Percentiles rank a stretch among this genome's conserved stretches.
Conservation (phyloP, 208 protist species). For the Blastocrithidia nonstop region DNA sequence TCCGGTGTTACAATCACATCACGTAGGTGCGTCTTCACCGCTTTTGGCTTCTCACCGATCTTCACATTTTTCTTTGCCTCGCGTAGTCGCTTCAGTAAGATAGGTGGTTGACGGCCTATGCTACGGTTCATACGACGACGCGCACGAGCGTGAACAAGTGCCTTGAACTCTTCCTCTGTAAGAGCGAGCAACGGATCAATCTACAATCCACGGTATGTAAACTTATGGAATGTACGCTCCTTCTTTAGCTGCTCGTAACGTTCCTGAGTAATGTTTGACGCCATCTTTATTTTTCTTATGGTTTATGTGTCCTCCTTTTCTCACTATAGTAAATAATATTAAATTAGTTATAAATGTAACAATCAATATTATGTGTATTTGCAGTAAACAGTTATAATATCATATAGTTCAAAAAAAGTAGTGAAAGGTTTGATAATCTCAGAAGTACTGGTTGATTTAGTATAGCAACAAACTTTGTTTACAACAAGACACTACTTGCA, state of each 20-base stretch:
- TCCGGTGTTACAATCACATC: slow-evolving; percentile 98
- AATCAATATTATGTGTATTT: neutral
- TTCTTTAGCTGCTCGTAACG: slow-evolving; percentile 90
- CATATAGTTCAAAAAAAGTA: too few relatives aligned
- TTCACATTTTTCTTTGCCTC: slow-evolving; percentile 93
- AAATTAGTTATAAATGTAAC: neutral
- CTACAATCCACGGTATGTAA: slow-evolving; percentile 93
- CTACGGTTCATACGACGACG: slow-evolving; percentile 91
- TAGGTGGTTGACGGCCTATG: slow-evolving; percentile 78
- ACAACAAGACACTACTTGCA: too few relatives aligned
- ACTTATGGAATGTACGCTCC: slow-evolving; percentile 97
- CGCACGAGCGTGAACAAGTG: slow-evolving; percentile 87
- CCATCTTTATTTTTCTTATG: slow-evolving; percentile 19
- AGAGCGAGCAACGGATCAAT: slow-evolving; percentile 92
- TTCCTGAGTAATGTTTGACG: slow-evolving; percentile 68
- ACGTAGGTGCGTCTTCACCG: slow-evolving; percentile 98
- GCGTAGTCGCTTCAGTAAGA: slow-evolving; percentile 95
- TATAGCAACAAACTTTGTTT: too few relatives aligned
- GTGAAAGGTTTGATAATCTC: too few relatives aligned
- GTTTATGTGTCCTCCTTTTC: slow-evolving; percentile 1
- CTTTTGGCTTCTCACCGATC: slow-evolving; percentile 95
- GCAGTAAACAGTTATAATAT: too few relatives aligned
- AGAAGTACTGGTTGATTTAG: too few relatives aligned
- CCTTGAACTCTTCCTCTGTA: slow-evolving; percentile 86
- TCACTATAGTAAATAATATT: slow-evolving; percentile 5